Conservation (phyloP, 352 stramenopile species). For the Pythium guiyangense region DNA sequence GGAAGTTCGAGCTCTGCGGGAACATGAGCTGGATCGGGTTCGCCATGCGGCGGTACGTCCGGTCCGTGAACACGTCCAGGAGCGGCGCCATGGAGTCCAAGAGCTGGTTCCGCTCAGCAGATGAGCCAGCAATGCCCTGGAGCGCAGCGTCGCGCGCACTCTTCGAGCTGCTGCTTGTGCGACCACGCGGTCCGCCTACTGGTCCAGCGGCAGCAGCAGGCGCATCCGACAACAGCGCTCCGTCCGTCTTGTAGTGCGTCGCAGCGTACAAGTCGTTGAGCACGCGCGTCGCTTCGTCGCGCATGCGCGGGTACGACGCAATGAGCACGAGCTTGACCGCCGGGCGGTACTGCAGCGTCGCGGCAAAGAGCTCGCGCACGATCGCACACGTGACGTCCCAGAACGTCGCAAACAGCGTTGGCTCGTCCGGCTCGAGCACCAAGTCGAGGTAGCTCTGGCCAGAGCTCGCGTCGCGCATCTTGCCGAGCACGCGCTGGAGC, state of each 20-base stretch:
- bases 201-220: neutral
- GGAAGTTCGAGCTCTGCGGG: conserved; percentile 77
- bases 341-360: conserved; percentile 51
- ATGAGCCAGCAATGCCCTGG: conserved; percentile 31
- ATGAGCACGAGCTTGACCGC: conserved; percentile 71
- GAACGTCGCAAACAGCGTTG: conserved; percentile 77
- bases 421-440: conserved; percentile 69
- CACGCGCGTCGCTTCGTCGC: conserved; percentile 61
- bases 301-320: conserved; percentile 73
- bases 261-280: conserved; percentile 53
- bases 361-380: conserved; percentile 59
- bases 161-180: conserved; percentile 8
- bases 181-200: neutral
- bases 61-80: conserved; percentile 66
- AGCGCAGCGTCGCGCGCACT: conserved; percentile 8
- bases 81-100: conserved; percentile 67
- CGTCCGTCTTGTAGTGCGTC: conserved; percentile 30
- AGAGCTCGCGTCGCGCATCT: conserved; percentile 52
- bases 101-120: conserved; percentile 52
- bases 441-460: conserved; percentile 60
- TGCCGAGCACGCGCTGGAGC: conserved; percentile 79
- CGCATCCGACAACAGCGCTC: conserved; percentile 22
- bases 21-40: conserved; percentile 88
- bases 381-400: conserved; percentile 84
- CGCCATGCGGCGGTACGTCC: conserved; percentile 50